A percentile compares a stretch with the other conserved stretches of the same genome.
Conservation (phyloP, 257 asterid species). For the Rhazya stricta region DNA sequence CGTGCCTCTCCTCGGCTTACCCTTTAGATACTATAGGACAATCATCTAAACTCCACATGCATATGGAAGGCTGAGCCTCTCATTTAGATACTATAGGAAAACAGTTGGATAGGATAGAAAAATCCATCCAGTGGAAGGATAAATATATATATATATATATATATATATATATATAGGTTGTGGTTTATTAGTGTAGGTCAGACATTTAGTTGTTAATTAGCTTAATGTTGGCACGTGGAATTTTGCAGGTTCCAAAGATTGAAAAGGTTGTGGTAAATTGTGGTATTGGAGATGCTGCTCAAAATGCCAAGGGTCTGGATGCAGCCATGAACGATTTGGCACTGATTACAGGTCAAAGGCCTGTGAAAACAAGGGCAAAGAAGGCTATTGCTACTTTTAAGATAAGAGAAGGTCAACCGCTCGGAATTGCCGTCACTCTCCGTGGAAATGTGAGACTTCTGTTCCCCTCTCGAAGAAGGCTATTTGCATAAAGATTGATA, state of each 20-base stretch:
- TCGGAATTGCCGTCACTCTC: no score
- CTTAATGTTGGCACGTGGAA: not conserved
- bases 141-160: no score
- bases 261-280: constrained; percentile 90
- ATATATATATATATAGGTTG: not conserved
- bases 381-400: no score
- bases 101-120: no score
- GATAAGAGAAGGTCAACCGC: no score
- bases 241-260: constrained; percentile 75
- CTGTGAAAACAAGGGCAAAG: constrained; percentile 88
- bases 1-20: no score
- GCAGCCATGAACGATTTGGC: constrained; percentile 94
- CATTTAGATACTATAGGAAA: no score
- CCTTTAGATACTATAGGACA: no score
- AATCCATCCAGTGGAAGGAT: no score
- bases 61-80: no score
- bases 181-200: not conserved
- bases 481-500: not conserved
- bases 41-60: no score
- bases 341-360: constrained; percentile 88
- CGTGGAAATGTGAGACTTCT: constrained; percentile 62
- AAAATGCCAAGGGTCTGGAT: constrained; percentile 93
- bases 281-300: constrained; percentile 99
- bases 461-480: no score
- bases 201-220: not conserved